These are phyloP conservation scores for Lolium perenne DNA, from an alignment of 176 grass and related monocot genomes.

Conservation along the genomic window DNA sequence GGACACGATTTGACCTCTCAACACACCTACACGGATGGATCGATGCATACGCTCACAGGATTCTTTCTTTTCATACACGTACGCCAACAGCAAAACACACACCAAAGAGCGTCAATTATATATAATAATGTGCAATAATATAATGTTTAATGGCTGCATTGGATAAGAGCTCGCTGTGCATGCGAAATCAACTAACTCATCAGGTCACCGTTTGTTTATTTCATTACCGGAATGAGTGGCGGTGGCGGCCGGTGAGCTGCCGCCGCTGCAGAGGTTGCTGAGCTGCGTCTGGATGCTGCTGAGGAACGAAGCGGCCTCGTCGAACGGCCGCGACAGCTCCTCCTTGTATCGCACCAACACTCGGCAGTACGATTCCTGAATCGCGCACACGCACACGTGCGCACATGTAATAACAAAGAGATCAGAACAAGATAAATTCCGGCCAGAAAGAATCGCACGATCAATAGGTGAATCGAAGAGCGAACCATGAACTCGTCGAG, in stretches of 20 bases:
- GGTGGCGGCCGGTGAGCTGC: slow-evolving; percentile 1
- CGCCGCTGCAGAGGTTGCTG: slow-evolving; percentile 64
- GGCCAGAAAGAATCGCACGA: background rate
- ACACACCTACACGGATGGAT: slow-evolving; percentile 5
- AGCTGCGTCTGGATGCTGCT: slow-evolving; percentile 84
- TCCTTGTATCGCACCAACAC: slow-evolving; percentile 81
- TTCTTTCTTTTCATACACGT: slow-evolving; percentile 32
- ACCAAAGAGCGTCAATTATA: background rate
- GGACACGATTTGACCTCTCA: slow-evolving; percentile 91
- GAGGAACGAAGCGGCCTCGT: slow-evolving; percentile 88
- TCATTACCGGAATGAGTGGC: slow-evolving; percentile 47
- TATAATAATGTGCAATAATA: background rate
- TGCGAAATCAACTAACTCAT: background rate
- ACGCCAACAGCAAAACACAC: background rate
- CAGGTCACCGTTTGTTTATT: background rate
- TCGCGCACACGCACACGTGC: background rate
- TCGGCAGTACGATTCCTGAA: slow-evolving; percentile 82
- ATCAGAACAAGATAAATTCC: background rate
- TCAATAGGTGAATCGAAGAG: background rate
- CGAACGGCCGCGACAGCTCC: slow-evolving; percentile 84
- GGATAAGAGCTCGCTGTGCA: background rate
- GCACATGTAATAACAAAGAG: slow-evolving; percentile 63
- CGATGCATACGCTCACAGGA: background rate
- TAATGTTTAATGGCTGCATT: background rate
- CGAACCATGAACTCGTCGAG: slow-evolving; percentile 96